Evolutionary conservation across 177 flowering plant species (phyloP).

Genomic region (Vitis hybrid): DNA sequence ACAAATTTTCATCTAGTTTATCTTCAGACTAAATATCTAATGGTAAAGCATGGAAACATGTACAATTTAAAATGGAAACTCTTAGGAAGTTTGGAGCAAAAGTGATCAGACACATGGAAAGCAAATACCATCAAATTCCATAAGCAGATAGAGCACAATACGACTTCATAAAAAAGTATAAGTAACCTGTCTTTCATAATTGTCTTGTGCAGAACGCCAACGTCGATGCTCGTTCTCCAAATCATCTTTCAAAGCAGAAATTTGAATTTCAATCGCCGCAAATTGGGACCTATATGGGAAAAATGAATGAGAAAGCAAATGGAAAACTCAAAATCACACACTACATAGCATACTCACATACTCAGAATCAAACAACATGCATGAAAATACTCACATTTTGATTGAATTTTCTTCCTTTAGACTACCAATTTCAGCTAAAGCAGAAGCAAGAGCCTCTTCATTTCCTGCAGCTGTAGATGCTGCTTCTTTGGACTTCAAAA

Average conservation of each 20-base stretch:
- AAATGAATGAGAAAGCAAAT: background rate
- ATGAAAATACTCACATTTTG: conserved; percentile 42
- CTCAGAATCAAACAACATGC: too few relatives aligned
- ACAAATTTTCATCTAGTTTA: too few relatives aligned
- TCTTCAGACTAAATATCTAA: too few relatives aligned
- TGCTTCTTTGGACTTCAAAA: conserved; percentile 50
- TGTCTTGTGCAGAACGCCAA: conserved; percentile 76
- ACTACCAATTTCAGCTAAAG: conserved; percentile 51
- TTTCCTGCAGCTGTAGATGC: conserved; percentile 57
- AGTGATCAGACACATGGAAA: too few relatives aligned
- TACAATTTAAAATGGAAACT: too few relatives aligned
- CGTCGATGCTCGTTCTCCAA: conserved; percentile 72
- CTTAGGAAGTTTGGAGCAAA: too few relatives aligned
- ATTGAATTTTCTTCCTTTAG: conserved; percentile 57
- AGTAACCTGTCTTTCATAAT: conserved; percentile 92
- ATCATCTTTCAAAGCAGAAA: conserved; percentile 66
- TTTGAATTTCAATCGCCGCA: conserved; percentile 51
- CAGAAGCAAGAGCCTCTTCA: conserved; percentile 68
- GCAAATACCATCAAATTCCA: too few relatives aligned
- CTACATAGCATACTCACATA: too few relatives aligned
- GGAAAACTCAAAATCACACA: background rate
- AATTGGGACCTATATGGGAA: conserved; percentile 48
- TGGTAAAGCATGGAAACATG: too few relatives aligned
- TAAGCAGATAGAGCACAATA: too few relatives aligned
- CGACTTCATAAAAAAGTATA: background rate